Conservation (phyloP, 2,329 filamentous ascomycete species). For the Fusarium sp. region DNA sequence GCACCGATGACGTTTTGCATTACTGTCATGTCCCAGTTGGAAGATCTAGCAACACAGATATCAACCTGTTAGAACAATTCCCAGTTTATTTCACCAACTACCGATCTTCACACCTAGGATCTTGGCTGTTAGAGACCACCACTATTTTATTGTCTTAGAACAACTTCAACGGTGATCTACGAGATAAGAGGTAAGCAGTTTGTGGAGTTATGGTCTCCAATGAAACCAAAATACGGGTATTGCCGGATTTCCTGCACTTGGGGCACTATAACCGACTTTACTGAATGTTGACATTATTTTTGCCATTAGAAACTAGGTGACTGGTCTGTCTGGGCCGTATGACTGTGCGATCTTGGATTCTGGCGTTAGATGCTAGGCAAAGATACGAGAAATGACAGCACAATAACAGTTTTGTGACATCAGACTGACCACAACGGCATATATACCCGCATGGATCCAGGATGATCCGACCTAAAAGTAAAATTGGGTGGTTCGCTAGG, state of each 20-base stretch:
- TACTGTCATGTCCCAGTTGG: neutral
- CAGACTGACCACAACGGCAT: neutral
- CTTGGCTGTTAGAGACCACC: neutral
- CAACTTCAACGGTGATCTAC: no score
- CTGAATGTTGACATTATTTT: neutral
- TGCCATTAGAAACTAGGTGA: neutral
- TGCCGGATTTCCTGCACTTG: neutral
- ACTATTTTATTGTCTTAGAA: neutral
- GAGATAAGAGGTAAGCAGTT: no score
- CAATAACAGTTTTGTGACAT: neutral
- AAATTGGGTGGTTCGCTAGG: neutral
- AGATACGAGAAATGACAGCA: neutral
- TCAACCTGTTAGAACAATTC: neutral
- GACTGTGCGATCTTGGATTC: neutral
- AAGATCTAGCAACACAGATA: neutral
- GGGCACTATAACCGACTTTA: neutral
- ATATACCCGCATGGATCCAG: neutral
- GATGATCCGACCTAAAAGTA: neutral
- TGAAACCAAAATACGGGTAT: neutral
- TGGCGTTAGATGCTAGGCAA: no score
- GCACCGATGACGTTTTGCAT: neutral
- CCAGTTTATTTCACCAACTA: neutral
- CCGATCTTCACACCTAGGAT: neutral
- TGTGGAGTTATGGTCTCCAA: neutral
- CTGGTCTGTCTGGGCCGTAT: neutral